Conservation (phyloP, 2,329 filamentous ascomycete genomes). For the Parafenestella ontariensis region DNA sequence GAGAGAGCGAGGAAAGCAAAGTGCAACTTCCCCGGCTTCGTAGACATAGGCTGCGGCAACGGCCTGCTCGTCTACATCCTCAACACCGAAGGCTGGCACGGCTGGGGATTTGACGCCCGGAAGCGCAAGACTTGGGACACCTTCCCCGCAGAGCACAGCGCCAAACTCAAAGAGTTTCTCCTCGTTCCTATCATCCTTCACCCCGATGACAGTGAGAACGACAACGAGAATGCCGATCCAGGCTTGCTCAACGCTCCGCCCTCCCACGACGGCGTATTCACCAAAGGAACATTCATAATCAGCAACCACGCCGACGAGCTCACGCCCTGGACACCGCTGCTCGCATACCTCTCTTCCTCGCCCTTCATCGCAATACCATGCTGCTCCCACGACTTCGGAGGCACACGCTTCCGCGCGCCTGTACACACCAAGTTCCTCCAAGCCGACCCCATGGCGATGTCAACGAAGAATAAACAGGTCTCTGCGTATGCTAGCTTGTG, state of each 20-base stretch:
- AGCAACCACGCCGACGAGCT: slow-evolving; percentile 98
- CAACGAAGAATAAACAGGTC: slow-evolving; percentile 49
- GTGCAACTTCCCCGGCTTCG: slow-evolving; percentile 80
- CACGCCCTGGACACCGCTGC: slow-evolving; percentile 91
- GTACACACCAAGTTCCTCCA: slow-evolving; percentile 23
- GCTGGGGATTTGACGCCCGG: slow-evolving; percentile 94
- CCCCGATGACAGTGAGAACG: neutral
- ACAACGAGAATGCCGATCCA: slow-evolving; percentile 28
- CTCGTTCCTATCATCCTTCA: slow-evolving; percentile 63
- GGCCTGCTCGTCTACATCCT: slow-evolving; percentile 88
- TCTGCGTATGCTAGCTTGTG: slow-evolving; percentile 87
- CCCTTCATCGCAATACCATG: slow-evolving; percentile 95
- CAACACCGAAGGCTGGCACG: slow-evolving; percentile 77
- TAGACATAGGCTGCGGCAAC: slow-evolving; percentile 96
- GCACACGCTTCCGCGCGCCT: slow-evolving; percentile 72
- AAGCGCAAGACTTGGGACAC: slow-evolving; percentile 81
- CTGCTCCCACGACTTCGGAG: slow-evolving; percentile 87
- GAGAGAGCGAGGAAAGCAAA: slow-evolving; percentile 15
- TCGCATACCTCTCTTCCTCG: slow-evolving; percentile 76
- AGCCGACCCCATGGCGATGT: slow-evolving; percentile 22
- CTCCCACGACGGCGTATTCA: slow-evolving; percentile 69
- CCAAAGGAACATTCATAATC: slow-evolving; percentile 82
- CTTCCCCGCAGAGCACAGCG: slow-evolving; percentile 63
- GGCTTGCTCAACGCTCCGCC: slow-evolving; percentile 6
- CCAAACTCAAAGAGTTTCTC: slow-evolving; percentile 64